Evolutionary conservation across 163 green algal species (phyloP).

Genomic region (Chlorella variabilis): DNA sequence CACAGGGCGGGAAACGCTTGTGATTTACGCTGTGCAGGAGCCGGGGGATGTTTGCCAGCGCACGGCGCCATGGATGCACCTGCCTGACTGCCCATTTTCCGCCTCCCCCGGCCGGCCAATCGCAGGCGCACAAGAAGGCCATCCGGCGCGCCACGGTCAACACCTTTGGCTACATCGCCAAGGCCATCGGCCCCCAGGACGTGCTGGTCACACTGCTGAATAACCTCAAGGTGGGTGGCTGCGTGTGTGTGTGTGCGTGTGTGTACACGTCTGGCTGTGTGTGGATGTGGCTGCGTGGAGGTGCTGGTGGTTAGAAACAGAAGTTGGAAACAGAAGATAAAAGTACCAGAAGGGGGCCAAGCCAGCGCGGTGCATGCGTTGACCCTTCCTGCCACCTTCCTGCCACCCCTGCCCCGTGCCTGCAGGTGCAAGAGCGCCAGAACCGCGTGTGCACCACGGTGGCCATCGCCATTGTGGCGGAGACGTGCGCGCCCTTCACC

Average conservation of each 20-base stretch:
- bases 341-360: too few relatives aligned
- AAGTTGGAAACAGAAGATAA: too few relatives aligned
- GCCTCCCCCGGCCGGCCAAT: too few relatives aligned
- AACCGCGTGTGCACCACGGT: conserved; percentile 99
- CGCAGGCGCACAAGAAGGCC: conserved; percentile 52
- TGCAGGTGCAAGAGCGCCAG: conserved; percentile 96
- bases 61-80: background rate
- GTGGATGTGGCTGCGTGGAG: too few relatives aligned
- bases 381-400: too few relatives aligned
- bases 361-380: too few relatives aligned
- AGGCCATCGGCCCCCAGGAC: conserved; percentile 98
- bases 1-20: too few relatives aligned
- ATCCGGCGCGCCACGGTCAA: conserved; percentile 91
- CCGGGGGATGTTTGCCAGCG: too few relatives aligned
- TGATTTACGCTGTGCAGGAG: too few relatives aligned
- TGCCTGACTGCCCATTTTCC: background rate
- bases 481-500: conserved; percentile 99
- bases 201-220: conserved; percentile 99
- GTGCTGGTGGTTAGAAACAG: too few relatives aligned
- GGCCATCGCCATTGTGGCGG: conserved; percentile 98
- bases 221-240: conserved; percentile 88
- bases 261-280: background rate
- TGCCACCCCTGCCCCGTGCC: too few relatives aligned
- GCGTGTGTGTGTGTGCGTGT: background rate
- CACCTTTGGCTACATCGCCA: conserved; percentile 99